Base-by-base conservation (phyloP, 805 yeast genomes). In the Saccharomycopsis babjevae region DNA sequence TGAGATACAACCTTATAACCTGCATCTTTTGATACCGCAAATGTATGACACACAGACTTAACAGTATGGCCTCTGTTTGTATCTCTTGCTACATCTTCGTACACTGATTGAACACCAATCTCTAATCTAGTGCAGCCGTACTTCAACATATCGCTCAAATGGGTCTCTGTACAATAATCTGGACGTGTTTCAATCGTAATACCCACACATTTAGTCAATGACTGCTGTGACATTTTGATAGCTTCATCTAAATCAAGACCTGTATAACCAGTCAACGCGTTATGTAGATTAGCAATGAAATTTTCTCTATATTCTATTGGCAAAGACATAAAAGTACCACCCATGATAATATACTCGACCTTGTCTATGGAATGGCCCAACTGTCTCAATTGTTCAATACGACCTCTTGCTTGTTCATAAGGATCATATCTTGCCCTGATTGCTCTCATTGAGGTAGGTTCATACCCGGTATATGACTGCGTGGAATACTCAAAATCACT, bases 391-490 rank as follows among this genome's bases (percentile, higher is more conserved):
- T 94, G 99, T 70, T 94, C 99, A 46, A 94, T 86, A 72, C 99
- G 84, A 57, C 99, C 99, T 70, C 99, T 81, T 5, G 98, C 97
- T 73, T 94, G 99, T 73, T 94, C 99, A 70, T 90, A 94, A 0
- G 99, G 98, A 72, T 94, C 99, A 70, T 94, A 94, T 68, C 99
- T 83, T 0, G 99, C 99, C 67, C 99, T 80, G 64, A 94, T 94
- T n/a, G 99, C 99, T 68, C 99, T 81, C 99, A 94, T 94, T 0
- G 97, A 91, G 0, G 99, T 94, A 8, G 99, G 99, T 72, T 94
- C 99, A 70, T 94, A 94, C 43, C 99, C 99, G 0, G 99, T 94
- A 70, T 94, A 94, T 3, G 97, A 91, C 74, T 94, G 99, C 3
- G 99, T 94, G 1, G 97, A 89, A 73, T 94, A 94, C 72, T 94